phyloP scores from a whole-genome alignment of 1,139 yeast species.

The Debaryomyces psychrophilus region DNA sequence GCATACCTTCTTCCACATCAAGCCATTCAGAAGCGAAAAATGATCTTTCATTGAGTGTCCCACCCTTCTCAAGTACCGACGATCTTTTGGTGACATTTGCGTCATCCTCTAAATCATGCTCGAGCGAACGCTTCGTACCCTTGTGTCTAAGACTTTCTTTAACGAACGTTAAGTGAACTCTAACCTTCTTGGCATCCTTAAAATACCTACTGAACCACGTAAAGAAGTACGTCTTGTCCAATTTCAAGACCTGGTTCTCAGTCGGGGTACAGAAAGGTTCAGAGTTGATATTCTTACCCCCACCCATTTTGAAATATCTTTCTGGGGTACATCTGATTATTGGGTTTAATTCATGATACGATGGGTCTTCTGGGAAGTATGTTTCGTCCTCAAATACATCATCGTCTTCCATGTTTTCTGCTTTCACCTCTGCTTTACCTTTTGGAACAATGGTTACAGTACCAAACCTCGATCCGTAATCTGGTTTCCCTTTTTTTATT shows the following conservation, averaged over 20 bases:
- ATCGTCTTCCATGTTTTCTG: conserved; percentile 68
- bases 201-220: conserved; percentile 79
- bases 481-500: conserved; percentile 67
- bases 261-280: conserved; percentile 85
- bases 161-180: conserved; percentile 67
- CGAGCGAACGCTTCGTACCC: conserved; percentile 50
- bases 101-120: conserved; percentile 20
- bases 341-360: conserved; percentile 73
- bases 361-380: conserved; percentile 64
- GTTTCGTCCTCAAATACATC: conserved; percentile 58
- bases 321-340: conserved; percentile 85
- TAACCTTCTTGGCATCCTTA: conserved; percentile 57
- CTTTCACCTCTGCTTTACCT: conserved; percentile 62
- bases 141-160: conserved; percentile 56
- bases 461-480: conserved; percentile 76
- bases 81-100: conserved; percentile 30
- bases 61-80: conserved; percentile 43
- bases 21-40: conserved; percentile 77
- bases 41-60: conserved; percentile 43
- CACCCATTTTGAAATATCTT: conserved; percentile 64
- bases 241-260: conserved; percentile 57
- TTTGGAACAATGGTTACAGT: conserved; percentile 62
- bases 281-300: conserved; percentile 54
- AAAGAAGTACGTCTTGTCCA: conserved; percentile 68
- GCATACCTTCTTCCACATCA: conserved; percentile 63